These are phyloP conservation scores for Neurospora sp. DNA, from an alignment of 2,329 filamentous ascomycete genomes.

Conservation along the genomic window DNA sequence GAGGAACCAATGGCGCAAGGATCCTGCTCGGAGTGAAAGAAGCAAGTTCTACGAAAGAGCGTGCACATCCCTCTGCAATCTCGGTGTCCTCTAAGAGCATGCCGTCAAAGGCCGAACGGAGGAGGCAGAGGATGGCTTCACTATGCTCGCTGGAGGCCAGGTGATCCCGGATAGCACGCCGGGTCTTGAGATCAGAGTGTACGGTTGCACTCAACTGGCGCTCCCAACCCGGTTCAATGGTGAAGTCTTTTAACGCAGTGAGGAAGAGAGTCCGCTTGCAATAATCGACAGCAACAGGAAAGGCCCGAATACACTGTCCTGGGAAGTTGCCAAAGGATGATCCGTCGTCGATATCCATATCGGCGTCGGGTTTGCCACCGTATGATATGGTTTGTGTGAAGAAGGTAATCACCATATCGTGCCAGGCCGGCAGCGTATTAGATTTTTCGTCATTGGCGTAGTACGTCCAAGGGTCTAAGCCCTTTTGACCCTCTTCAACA, in stretches of 20 bases:
- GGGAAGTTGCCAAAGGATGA: slow-evolving; percentile 37
- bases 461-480: slow-evolving; percentile 59
- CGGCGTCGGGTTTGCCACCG: slow-evolving; percentile 7
- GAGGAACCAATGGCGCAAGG: slow-evolving; percentile 38
- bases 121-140: slow-evolving; percentile 30
- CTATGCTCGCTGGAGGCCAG: slow-evolving; percentile 28
- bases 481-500: slow-evolving; percentile 79
- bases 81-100: slow-evolving; percentile 35
- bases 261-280: slow-evolving; percentile 46
- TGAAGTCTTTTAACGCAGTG: slow-evolving; percentile 36
- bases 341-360: slow-evolving; percentile 30
- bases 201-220: slow-evolving; percentile 64
- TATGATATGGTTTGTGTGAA: slow-evolving; percentile 29
- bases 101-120: slow-evolving; percentile 48
- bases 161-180: slow-evolving; percentile 47
- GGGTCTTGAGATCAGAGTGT: slow-evolving; percentile 56
- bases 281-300: slow-evolving; percentile 61
- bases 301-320: slow-evolving; percentile 40
- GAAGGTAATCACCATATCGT: slow-evolving; percentile 37
- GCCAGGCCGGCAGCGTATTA: slow-evolving; percentile 39
- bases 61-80: slow-evolving; percentile 37
- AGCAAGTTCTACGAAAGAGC: slow-evolving; percentile 43
- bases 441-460: slow-evolving; percentile 33
- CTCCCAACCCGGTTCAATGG: slow-evolving; percentile 75
- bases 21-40: slow-evolving; percentile 26